A percentile compares a stretch with the other conserved stretches of the same genome.
phyloP scores from a whole-genome alignment of 148 eudicot species.

The Vaccinium vitisidaea region DNA sequence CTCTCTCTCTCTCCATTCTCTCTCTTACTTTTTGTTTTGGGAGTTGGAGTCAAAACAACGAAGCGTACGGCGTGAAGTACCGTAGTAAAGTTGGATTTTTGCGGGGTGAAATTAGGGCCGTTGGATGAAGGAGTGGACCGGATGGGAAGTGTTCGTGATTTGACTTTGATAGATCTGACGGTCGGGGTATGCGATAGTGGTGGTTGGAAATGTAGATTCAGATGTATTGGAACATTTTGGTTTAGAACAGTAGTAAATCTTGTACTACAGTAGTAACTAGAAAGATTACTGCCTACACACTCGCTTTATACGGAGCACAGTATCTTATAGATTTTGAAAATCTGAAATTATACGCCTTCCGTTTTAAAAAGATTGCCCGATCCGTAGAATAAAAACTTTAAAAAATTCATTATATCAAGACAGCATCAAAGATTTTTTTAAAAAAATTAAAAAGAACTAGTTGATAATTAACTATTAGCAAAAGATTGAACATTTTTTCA shows the following conservation, averaged over 20 bases:
- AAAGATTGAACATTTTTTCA: too few species aligned
- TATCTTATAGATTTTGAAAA: neutral
- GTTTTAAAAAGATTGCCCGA: neutral
- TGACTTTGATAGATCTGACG: neutral
- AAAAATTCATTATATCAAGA: too few species aligned
- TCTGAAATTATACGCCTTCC: neutral
- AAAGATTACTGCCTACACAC: neutral
- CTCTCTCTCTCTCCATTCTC: slow-evolving; percentile 10
- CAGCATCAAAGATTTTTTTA: too few species aligned
- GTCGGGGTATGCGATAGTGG: neutral
- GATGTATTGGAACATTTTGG: neutral
- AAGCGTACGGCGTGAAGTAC: slow-evolving; percentile 8
- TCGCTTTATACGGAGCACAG: neutral
- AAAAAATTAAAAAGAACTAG: too few species aligned
- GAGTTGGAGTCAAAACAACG: slow-evolving; percentile 13
- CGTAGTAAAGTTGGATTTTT: neutral
- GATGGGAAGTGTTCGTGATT: neutral
- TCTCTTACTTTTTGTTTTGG: neutral
- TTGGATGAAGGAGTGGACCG: neutral
- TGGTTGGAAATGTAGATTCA: neutral
- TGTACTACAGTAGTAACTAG: neutral
- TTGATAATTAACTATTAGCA: too few species aligned
- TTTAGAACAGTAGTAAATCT: neutral
- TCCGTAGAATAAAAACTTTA: too few species aligned
- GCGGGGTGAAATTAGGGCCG: neutral